Conservation (phyloP, 441 rosid species). For the Eruca vesicaria region DNA sequence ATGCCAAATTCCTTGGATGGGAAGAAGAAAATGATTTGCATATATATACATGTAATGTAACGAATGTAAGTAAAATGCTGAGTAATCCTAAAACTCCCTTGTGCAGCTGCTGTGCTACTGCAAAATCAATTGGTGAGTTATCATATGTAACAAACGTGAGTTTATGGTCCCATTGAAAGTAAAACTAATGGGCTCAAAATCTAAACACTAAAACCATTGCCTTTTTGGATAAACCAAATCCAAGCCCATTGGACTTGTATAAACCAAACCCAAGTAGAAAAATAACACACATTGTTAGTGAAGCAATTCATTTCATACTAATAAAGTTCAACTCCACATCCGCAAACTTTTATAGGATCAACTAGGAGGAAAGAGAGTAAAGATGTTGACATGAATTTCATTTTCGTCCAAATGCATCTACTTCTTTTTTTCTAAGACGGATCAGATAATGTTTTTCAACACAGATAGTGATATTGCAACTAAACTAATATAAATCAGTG, state of each 20-base stretch:
- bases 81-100: neutral
- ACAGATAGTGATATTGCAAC: neutral
- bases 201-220: too few species aligned
- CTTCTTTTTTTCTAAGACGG: neutral
- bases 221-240: neutral
- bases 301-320: neutral
- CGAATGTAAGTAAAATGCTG: neutral
- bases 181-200: neutral
- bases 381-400: neutral
- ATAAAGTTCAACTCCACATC: neutral
- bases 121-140: neutral
- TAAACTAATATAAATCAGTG: neutral
- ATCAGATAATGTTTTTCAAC: neutral
- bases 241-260: slow-evolving; percentile 17
- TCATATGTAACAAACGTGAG: neutral
- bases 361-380: neutral
- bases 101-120: neutral
- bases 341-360: neutral
- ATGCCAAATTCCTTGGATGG: slow-evolving; percentile 4
- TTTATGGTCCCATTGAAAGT: neutral
- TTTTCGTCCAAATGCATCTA: neutral
- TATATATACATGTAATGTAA: neutral
- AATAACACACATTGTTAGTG: neutral
- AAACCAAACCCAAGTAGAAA: neutral
- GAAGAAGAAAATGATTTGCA: neutral